These are phyloP conservation scores for Fusarium abutilonis DNA, from an alignment of 2,329 filamentous ascomycete species.

Conservation along the genomic window DNA sequence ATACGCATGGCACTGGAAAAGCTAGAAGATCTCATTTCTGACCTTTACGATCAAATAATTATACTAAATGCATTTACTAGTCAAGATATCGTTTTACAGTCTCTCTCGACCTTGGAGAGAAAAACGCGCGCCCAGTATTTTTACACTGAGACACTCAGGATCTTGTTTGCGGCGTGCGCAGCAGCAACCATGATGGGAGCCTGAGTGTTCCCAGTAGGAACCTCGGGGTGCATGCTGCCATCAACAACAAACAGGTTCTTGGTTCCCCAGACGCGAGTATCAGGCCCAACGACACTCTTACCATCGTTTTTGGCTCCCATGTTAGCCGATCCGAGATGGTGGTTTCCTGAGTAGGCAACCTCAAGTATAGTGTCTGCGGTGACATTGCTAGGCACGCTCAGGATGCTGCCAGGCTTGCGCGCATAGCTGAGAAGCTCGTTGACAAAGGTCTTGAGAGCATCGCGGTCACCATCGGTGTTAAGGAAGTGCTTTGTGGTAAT, in stretches of 20 bases:
- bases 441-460: slow-evolving; percentile 43
- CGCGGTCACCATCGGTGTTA: slow-evolving; percentile 47
- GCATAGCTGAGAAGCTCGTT: slow-evolving; percentile 43
- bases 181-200: slow-evolving; percentile 45
- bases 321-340: slow-evolving; percentile 47
- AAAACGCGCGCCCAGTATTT: neutral
- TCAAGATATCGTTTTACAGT: neutral
- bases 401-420: slow-evolving; percentile 33
- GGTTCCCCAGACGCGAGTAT: slow-evolving; percentile 48
- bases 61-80: neutral
- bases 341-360: slow-evolving; percentile 42
- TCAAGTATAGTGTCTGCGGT: slow-evolving; percentile 42
- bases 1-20: neutral
- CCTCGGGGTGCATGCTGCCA: slow-evolving; percentile 47
- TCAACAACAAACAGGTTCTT: slow-evolving; percentile 48
- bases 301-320: slow-evolving; percentile 48
- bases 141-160: slow-evolving; percentile 18
- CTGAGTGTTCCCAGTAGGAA: slow-evolving; percentile 44
- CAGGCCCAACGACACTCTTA: slow-evolving; percentile 46
- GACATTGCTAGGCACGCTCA: slow-evolving; percentile 37
- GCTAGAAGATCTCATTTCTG: neutral
- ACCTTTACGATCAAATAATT: neutral
- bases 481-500: slow-evolving; percentile 52
- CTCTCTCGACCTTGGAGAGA: neutral
- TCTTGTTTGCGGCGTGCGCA: slow-evolving; percentile 40